These are phyloP conservation scores for Colletotrichum melonis DNA, from an alignment of 2,329 filamentous ascomycete genomes.

Conservation along the genomic window DNA sequence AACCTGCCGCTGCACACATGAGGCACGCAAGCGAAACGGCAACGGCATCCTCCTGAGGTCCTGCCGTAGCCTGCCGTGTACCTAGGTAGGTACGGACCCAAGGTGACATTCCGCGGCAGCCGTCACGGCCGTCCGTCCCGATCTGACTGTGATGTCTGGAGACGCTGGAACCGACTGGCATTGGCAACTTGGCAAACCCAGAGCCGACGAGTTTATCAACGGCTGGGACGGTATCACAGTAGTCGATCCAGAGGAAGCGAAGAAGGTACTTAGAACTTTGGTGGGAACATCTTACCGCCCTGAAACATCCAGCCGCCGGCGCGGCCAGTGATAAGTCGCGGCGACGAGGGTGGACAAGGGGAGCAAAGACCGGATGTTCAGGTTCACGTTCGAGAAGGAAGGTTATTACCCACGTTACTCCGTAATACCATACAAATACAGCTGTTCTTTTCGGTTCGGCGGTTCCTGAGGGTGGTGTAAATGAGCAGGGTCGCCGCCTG, in stretches of 20 bases:
- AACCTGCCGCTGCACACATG: not conserved
- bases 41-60: not conserved
- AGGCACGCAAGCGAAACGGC: not conserved
- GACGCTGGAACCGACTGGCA: constrained; percentile 3
- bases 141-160: constrained; percentile 11
- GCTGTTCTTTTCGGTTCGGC: not conserved
- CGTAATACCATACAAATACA: not conserved
- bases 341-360: constrained; percentile 9
- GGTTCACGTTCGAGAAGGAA: constrained; percentile 26
- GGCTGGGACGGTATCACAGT: not conserved
- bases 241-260: not conserved
- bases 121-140: constrained; percentile 10
- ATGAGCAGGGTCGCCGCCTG: not conserved
- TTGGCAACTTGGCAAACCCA: not conserved
- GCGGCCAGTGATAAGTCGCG: constrained; percentile 17
- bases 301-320: constrained; percentile 31
- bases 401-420: not conserved
- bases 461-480: not conserved
- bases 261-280: constrained; percentile 11
- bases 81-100: not conserved
- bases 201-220: not conserved
- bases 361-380: constrained; percentile 28
- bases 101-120: not conserved
- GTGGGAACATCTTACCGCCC: constrained; percentile 35
- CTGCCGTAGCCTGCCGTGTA: too few relatives aligned